phyloP scores from a whole-genome alignment of 371 early-diverging fungal genomes.

The Mucor piriformis region DNA sequence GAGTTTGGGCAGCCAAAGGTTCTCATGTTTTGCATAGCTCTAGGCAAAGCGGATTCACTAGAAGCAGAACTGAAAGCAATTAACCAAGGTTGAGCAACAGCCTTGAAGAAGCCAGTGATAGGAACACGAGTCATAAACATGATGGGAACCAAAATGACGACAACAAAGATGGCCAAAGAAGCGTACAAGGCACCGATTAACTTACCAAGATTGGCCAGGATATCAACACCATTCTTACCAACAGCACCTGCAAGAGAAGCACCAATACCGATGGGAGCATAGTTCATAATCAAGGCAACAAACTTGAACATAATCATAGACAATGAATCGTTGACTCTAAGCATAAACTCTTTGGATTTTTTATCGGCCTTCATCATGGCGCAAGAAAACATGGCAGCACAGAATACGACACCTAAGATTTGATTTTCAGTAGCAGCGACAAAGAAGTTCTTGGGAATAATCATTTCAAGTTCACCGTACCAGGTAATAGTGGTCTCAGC shows the following conservation, averaged over 20 bases:
- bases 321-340: slow-evolving; percentile 58
- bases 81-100: slow-evolving; percentile 68
- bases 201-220: slow-evolving; percentile 67
- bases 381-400: slow-evolving; percentile 71
- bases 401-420: slow-evolving; percentile 69
- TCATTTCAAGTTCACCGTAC: slow-evolving; percentile 56
- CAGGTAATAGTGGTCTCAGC: slow-evolving; percentile 54
- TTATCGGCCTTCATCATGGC: slow-evolving; percentile 61
- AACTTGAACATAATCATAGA: slow-evolving; percentile 75
- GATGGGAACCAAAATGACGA: slow-evolving; percentile 69
- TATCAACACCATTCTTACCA: slow-evolving; percentile 64
- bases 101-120: slow-evolving; percentile 57
- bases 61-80: slow-evolving; percentile 86
- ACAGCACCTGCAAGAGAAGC: slow-evolving; percentile 70
- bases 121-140: slow-evolving; percentile 62
- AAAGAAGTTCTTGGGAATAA: slow-evolving; percentile 64
- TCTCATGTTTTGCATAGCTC: slow-evolving; percentile 75
- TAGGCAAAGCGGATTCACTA: slow-evolving; percentile 81
- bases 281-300: slow-evolving; percentile 70
- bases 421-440: slow-evolving; percentile 49
- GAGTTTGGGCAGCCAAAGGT: slow-evolving; percentile 74
- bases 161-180: slow-evolving; percentile 59
- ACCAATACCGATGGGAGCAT: slow-evolving; percentile 78
- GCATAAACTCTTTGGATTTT: slow-evolving; percentile 57
- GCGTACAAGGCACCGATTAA: slow-evolving; percentile 72